phyloP scores from a whole-genome alignment of 1,284 basidiomycete species.

The Irpex rosettiformis region DNA sequence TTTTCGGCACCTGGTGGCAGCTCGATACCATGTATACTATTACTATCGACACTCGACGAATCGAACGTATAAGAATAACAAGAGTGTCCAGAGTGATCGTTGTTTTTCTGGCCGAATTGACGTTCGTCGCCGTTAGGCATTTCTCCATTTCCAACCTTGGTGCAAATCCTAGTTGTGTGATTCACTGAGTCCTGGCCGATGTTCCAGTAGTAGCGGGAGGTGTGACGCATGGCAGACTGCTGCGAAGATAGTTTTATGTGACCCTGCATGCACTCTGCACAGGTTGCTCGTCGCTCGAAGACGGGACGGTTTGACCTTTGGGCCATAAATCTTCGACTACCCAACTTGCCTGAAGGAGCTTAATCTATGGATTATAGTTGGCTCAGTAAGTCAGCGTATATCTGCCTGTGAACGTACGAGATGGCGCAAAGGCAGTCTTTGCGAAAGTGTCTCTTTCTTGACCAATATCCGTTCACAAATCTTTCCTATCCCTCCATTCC shows the following conservation, averaged over 20 bases:
- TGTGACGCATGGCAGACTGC: no score
- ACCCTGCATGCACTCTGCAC: background rate
- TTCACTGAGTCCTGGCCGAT: no score
- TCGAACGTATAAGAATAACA: background rate
- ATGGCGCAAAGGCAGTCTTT: conserved; percentile 53
- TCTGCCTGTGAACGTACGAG: conserved; percentile 44
- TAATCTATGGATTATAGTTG: conserved; percentile 43
- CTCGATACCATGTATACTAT: background rate
- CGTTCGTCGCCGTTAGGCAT: no score
- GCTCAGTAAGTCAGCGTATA: background rate
- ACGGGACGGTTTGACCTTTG: conserved; percentile 47
- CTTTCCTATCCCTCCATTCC: conserved; percentile 53
- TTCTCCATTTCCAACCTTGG: no score
- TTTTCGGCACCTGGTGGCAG: conserved; percentile 3
- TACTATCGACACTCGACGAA: background rate
- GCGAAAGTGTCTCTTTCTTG: conserved; percentile 53
- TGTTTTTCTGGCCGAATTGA: no score
- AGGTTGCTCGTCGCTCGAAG: conserved; percentile 49
- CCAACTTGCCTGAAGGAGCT: conserved; percentile 71
- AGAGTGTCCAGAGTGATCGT: no score
- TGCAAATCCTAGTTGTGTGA: no score
- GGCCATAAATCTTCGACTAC: conserved; percentile 74
- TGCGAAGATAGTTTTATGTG: background rate
- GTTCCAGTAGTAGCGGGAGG: no score
- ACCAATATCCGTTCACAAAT: conserved; percentile 58